These are phyloP conservation scores for Fistulifera solaris DNA, from an alignment of 108 stramenopile species.

Conservation along the genomic window DNA sequence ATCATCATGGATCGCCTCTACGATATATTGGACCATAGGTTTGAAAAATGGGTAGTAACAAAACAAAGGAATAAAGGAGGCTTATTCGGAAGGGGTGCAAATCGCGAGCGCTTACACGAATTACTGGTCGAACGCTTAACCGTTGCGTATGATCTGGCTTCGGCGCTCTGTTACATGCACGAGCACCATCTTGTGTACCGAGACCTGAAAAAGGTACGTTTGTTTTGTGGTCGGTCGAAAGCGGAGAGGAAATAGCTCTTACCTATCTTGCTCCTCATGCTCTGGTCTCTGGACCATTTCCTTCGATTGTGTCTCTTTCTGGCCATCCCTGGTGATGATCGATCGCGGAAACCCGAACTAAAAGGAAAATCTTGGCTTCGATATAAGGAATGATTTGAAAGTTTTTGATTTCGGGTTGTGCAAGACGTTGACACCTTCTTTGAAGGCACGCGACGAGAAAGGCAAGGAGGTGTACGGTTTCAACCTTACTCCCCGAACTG, in stretches of 20 bases:
- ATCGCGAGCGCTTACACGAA: slow-evolving; percentile 16
- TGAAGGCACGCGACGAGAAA: slow-evolving; percentile 8
- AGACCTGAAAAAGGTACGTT: slow-evolving; percentile 31
- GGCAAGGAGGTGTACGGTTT: slow-evolving; percentile 16
- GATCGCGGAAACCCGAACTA: neutral
- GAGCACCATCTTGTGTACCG: slow-evolving; percentile 45
- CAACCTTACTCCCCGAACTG: slow-evolving; percentile 23
- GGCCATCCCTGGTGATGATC: no score
- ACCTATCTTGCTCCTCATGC: neutral
- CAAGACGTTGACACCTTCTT: slow-evolving; percentile 10
- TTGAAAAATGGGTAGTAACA: slow-evolving; percentile 25
- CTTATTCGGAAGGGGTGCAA: slow-evolving; percentile 16
- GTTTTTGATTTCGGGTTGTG: slow-evolving; percentile 58
- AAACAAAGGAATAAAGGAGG: slow-evolving; percentile 14
- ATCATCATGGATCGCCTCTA: slow-evolving; percentile 52
- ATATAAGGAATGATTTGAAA: slow-evolving; percentile 34
- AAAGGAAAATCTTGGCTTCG: no score
- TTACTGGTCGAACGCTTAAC: slow-evolving; percentile 25
- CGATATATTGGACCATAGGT: slow-evolving; percentile 35
- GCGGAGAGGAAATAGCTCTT: neutral
- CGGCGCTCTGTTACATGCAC: slow-evolving; percentile 44
- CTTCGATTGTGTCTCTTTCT: neutral
- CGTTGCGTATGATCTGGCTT: slow-evolving; percentile 42
- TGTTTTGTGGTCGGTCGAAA: no score
- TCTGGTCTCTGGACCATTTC: neutral